Evolutionary conservation across 345 rosid genomes (phyloP), one percentile per base, ranked within the genome.

Genomic region (Populus alba): DNA sequence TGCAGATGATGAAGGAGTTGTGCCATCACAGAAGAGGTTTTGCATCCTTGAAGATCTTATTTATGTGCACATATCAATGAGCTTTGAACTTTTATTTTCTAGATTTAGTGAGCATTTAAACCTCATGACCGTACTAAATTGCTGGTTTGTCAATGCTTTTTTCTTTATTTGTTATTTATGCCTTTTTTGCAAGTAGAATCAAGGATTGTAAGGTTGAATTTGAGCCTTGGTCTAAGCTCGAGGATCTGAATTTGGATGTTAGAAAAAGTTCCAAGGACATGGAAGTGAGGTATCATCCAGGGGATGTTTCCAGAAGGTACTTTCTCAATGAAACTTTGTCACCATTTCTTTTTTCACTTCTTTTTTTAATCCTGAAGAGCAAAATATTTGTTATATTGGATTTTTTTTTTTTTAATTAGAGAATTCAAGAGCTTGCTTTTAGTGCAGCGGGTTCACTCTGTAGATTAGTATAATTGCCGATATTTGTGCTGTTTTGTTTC

Each of bases 201-300:
- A 82, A 77, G 83, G 90, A 88, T 49, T 76, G 70, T 78, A 84
- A 87, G n/a, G 71, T 80, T 85, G 92, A 88, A 67, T 92, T 89
- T 83, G 97, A 89, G 75, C 89, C 92, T 73, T 89, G 94, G 85
- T 85, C 88, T 80, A 90, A 88, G 91, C 91, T 92, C 2, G 90
- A 86, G 90, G 92, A 86, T 78, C 86, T 92, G 66, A 92, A 86
- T 86, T 85, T 92, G 92, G 92, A 89, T 80, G 93, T 86, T 72
- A 80, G 85, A 79, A 90, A 86, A 87, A 81, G 82, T 75, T 74
- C 85, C 55, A 82, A 79, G 71, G 83, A 76, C 51, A 66, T 78
- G 72, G 88, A 79, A 31, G 86, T 86, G 67, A 75, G 71, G 72
- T 73, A 66, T 81, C 68, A 78, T 35, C 45, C 72, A 18, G 86